Conservation (phyloP, 768 basidiomycete genomes). For the Leucocoprinus leucothites region DNA sequence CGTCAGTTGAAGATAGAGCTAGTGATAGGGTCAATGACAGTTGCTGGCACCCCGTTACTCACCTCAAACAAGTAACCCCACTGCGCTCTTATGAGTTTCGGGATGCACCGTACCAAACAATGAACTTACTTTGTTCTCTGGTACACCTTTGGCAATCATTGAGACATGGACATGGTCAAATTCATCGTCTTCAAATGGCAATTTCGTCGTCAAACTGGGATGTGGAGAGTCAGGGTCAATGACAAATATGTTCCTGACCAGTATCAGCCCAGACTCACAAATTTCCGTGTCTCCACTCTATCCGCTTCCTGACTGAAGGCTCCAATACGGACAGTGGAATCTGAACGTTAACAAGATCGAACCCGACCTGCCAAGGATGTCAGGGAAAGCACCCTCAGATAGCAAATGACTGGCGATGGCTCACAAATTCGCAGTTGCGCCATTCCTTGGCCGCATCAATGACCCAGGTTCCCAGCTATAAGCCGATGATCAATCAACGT, state of each 20-base stretch:
- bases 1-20: too few relatives aligned
- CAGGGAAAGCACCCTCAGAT: background rate
- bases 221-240: slow-evolving; percentile 1
- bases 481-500: background rate
- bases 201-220: slow-evolving; percentile 63
- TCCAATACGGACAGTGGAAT: slow-evolving; percentile 53
- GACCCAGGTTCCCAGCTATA: slow-evolving; percentile 66
- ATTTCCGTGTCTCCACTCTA: slow-evolving; percentile 75
- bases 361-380: slow-evolving; percentile 54
- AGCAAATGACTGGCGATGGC: slow-evolving; percentile 18
- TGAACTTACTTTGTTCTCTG: slow-evolving; percentile 65
- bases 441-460: slow-evolving; percentile 72
- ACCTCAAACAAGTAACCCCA: slow-evolving; percentile 72
- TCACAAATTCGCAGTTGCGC: slow-evolving; percentile 61
- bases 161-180: slow-evolving; percentile 81
- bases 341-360: slow-evolving; percentile 77
- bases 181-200: slow-evolving; percentile 80
- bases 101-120: slow-evolving; percentile 5
- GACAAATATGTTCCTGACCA: background rate
- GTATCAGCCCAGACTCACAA: slow-evolving; percentile 43
- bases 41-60: slow-evolving; percentile 12
- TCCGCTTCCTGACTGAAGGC: slow-evolving; percentile 47
- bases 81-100: slow-evolving; percentile 29
- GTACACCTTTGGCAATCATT: slow-evolving; percentile 61
- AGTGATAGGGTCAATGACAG: background rate